Evolutionary conservation across 352 stramenopile genomes (phyloP).

Genomic region (Pythium volutum): DNA sequence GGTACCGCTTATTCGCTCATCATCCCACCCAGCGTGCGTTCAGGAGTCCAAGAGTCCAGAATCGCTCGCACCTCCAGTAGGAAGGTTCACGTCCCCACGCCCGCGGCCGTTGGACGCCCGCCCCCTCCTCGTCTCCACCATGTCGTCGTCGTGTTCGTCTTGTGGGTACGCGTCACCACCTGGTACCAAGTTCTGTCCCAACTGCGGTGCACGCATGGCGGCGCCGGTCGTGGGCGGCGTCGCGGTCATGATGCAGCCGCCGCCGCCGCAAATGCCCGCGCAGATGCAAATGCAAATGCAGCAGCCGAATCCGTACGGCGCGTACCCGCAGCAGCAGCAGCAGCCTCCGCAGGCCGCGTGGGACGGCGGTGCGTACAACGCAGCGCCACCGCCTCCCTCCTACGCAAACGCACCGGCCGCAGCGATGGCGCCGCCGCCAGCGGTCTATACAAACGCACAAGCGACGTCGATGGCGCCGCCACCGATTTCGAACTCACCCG

Average conservation of each 20-base stretch:
- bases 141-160: constrained; percentile 36
- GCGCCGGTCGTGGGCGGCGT: constrained; percentile 5
- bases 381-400: background rate
- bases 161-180: constrained; percentile 31
- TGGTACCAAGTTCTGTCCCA: constrained; percentile 47
- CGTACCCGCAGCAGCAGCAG: background rate
- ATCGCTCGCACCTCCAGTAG: too few species aligned
- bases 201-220: constrained; percentile 41
- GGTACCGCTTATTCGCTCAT: constrained; percentile 2
- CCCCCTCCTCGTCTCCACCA: constrained; percentile 5
- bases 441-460: too few species aligned
- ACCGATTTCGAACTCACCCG: background rate
- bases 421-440: background rate
- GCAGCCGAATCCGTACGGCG: background rate
- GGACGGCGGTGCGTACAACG: constrained; percentile 10
- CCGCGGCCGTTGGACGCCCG: too few species aligned
- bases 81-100: too few species aligned
- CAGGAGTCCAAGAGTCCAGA: background rate
- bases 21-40: background rate
- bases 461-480: constrained; percentile 2
- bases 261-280: background rate
- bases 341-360: constrained; percentile 2
- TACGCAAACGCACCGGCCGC: background rate
- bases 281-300: constrained; percentile 1
- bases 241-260: constrained; percentile 3